Conservation (phyloP, 2,329 filamentous ascomycete genomes). For the Colletotrichum godetiae region DNA sequence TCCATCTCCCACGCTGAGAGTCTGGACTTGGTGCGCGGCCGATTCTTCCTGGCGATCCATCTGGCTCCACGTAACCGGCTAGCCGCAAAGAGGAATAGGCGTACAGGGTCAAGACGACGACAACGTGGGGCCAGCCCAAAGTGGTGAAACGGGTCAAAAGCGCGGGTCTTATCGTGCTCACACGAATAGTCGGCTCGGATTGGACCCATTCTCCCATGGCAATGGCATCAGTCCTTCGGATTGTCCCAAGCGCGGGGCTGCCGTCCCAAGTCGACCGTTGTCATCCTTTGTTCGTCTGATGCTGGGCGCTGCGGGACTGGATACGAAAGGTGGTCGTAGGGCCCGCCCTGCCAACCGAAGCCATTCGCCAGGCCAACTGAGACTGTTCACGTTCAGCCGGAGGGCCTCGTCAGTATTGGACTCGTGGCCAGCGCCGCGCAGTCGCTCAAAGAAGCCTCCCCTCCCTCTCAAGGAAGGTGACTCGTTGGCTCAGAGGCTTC, state of each 20-base stretch:
- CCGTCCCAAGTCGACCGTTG: slow-evolving; percentile 20
- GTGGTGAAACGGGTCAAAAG: slow-evolving; percentile 26
- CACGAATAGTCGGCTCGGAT: not conserved
- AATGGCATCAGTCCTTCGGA: slow-evolving; percentile 18
- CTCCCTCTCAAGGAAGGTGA: slow-evolving; percentile 18
- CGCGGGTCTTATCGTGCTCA: slow-evolving; percentile 14
- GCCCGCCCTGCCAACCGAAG: not conserved
- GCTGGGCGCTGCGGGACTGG: not conserved
- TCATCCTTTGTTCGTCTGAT: slow-evolving; percentile 30
- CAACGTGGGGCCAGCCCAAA: slow-evolving; percentile 24
- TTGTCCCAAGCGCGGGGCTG: slow-evolving; percentile 26
- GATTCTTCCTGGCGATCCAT: slow-evolving; percentile 17
- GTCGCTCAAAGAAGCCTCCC: not conserved
- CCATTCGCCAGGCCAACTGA: slow-evolving; percentile 8
- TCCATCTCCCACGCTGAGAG: slow-evolving; percentile 7
- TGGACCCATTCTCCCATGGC: slow-evolving; percentile 2
- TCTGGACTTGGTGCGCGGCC: slow-evolving; percentile 19
- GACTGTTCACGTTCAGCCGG: not conserved
- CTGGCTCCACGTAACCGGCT: slow-evolving; percentile 29
- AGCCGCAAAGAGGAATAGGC: slow-evolving; percentile 26
- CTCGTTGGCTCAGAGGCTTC: slow-evolving; percentile 21
- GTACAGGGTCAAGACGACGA: slow-evolving; percentile 1
- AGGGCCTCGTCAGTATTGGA: slow-evolving; percentile 3
- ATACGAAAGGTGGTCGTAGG: not conserved
- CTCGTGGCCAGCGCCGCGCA: not conserved